Evolutionary conservation across 805 yeast genomes (phyloP).

Genomic region (Nakazawaea wickerhamii): DNA sequence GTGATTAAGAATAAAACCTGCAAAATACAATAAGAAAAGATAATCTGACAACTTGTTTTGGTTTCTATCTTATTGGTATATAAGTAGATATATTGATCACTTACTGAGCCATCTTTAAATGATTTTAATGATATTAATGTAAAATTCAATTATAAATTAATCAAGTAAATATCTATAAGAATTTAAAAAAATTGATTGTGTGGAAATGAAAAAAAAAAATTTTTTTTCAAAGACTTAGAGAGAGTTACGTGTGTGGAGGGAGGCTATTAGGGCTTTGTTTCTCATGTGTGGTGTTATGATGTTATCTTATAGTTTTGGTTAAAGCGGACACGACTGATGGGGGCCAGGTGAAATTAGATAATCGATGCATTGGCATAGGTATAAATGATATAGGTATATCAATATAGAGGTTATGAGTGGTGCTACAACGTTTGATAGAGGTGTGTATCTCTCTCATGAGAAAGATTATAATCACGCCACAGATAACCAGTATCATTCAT

Average conservation of each 20-base stretch:
- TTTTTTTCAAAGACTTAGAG: no score
- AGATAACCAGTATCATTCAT: conserved; percentile 55
- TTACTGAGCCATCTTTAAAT: conserved; percentile 14
- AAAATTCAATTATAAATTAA: neutral
- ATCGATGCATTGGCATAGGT: neutral
- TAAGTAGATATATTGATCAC: conserved; percentile 6
- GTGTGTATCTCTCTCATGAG: conserved; percentile 23
- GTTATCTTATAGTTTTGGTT: neutral
- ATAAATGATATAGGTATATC: no score
- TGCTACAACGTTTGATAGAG: conserved; percentile 21
- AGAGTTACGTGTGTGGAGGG: no score
- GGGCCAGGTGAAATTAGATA: neutral
- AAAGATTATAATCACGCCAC: conserved; percentile 70
- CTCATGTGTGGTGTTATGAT: conserved; percentile 5
- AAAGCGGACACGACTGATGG: neutral
- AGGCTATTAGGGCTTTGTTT: neutral
- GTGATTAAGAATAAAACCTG: no score
- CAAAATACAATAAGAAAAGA: conserved; percentile 6
- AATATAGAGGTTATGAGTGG: conserved; percentile 19
- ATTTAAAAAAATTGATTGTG: neutral
- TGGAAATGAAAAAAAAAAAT: neutral
- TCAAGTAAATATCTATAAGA: no score
- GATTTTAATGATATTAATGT: neutral
- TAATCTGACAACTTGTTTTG: no score
- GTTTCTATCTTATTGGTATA: no score